phyloP scores from a whole-genome alignment of 2,329 filamentous ascomycete genomes.

The Lachnellula suecica region DNA sequence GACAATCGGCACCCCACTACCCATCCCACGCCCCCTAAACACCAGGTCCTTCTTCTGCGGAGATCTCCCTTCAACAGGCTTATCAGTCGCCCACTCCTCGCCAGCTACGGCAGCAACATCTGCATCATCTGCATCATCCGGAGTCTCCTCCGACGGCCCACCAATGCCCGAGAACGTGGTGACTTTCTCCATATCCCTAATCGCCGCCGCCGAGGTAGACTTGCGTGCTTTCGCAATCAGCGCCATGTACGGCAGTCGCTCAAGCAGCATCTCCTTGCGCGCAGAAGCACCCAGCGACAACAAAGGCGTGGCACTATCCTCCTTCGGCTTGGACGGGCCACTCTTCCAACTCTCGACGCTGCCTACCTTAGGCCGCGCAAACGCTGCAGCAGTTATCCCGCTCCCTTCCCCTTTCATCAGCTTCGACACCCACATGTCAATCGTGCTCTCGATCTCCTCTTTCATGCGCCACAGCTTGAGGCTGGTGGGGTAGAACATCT shows the following conservation, averaged over 20 bases:
- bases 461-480: constrained; percentile 79
- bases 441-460: constrained; percentile 75
- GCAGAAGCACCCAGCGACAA: constrained; percentile 62
- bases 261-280: constrained; percentile 73
- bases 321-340: constrained; percentile 20
- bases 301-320: constrained; percentile 37
- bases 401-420: constrained; percentile 56
- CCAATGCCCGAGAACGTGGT: constrained; percentile 35
- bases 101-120: constrained; percentile 35
- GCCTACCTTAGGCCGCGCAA: constrained; percentile 42
- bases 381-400: constrained; percentile 48
- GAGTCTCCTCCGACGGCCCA: constrained; percentile 40
- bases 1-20: constrained; percentile 17
- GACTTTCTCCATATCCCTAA: constrained; percentile 39
- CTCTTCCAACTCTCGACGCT: constrained; percentile 35
- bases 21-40: constrained; percentile 23
- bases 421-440: constrained; percentile 68
- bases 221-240: constrained; percentile 51
- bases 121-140: constrained; percentile 46
- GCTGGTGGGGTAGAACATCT: constrained; percentile 90
- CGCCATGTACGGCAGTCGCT: constrained; percentile 83
- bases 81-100: constrained; percentile 62
- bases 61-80: constrained; percentile 52
- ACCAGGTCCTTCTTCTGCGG: constrained; percentile 46
- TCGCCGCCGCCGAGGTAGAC: constrained; percentile 29